Evolutionary conservation across 176 grass and related monocot species (phyloP), one percentile per base, ranked within the genome.

Genomic region (Panicum miliaceum): DNA sequence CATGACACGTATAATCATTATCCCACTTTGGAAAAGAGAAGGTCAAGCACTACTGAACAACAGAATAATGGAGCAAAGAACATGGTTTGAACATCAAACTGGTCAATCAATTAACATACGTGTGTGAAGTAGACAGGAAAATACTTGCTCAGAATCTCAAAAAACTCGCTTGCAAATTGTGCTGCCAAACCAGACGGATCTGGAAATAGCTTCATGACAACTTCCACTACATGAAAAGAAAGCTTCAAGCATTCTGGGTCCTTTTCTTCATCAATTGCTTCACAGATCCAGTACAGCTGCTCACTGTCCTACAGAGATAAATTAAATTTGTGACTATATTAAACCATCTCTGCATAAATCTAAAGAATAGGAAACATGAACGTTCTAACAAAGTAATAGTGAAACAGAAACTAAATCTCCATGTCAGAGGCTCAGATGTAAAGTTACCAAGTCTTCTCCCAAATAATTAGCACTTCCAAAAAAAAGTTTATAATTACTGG

Each of bases 61-160:
- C 43, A 86, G 50, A 80, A 88, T 23, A 25, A 79, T 18, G 29
- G 14, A 63, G 65, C 6, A 74, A 15, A 73, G 4, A 82, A 86
- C 51, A 92, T 73, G 12, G 38, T 40, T 78, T 37, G 20, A 60
- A 57, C 77, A 63, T 27, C 43, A 77, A 40, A 54, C 43, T 77
- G 64, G 8, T 83, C 19, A 60, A 32, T 83, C 19, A 60, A 32
- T 84, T 64, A 84, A 86, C 96, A 83, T 95, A 98, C 96, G 83
- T 93, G 91, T 67, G 89, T 98, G 80, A 98, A 95, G 90, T 95
- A 95, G 76, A 98, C 86, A 85, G 96, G 96, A 84, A 90, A 98
- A 88, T 98, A 98, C 78, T 91, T 93, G 77, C 91, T 98, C 80
- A 98, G 83, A 73, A 95, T 86, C 81, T 93, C 92, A 77, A 98